Percentiles rank a stretch among this genome's conserved stretches.
phyloP scores from a whole-genome alignment of 345 rosid species.

The Heritiera littoralis region DNA sequence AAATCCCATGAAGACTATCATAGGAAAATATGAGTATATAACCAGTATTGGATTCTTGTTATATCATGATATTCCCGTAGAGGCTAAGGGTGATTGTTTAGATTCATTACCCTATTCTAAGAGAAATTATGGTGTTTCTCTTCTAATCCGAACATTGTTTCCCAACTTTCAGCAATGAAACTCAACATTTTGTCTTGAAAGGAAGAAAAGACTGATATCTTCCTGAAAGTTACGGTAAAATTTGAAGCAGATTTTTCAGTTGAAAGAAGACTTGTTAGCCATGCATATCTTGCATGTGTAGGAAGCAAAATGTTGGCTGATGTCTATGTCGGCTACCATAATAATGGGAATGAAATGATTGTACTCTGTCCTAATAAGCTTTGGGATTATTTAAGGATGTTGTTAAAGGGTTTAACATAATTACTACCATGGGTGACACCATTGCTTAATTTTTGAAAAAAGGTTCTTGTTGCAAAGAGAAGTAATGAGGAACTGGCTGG shows the following conservation, averaged over 20 bases:
- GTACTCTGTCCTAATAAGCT: not conserved
- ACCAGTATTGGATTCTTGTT: not conserved
- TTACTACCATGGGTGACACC: not conserved
- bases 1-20: not conserved
- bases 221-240: not conserved
- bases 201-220: not conserved
- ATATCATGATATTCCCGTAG: not conserved
- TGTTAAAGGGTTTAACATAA: not conserved
- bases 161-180: not conserved
- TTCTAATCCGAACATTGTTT: not conserved
- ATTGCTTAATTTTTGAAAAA: not conserved
- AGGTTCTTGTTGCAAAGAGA: not conserved
- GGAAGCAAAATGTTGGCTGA: not conserved
- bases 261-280: not conserved
- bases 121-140: not conserved
- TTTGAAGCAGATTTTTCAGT: not conserved
- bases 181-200: not conserved
- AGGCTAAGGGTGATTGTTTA: not conserved
- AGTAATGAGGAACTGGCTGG: not conserved
- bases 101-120: not conserved
- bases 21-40: not conserved
- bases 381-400: not conserved
- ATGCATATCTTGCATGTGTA: not conserved
- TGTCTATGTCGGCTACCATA: not conserved
- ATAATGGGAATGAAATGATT: not conserved